Conservation (phyloP, 805 yeast species). For the Candida pini region DNA sequence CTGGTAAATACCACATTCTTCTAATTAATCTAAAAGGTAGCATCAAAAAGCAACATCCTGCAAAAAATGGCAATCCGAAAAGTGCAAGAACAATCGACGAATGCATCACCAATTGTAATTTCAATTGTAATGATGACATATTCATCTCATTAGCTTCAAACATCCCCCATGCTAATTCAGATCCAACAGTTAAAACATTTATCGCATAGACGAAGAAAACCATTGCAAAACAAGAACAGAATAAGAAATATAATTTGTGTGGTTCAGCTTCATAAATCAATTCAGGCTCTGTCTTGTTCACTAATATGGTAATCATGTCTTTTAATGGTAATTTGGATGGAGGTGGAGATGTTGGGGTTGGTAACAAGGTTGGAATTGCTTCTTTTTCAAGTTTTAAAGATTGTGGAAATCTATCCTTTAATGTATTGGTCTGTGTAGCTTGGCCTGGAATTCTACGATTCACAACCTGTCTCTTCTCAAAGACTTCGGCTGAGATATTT, state of each 20-base stretch:
- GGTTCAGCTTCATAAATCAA: constrained; percentile 80
- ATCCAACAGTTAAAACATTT: constrained; percentile 31
- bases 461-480: constrained; percentile 27
- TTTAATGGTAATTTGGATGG: constrained; percentile 56
- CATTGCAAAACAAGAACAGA: constrained; percentile 62
- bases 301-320: constrained; percentile 54
- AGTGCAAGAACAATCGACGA: constrained; percentile 30
- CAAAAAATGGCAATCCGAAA: constrained; percentile 37
- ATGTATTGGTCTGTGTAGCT: constrained; percentile 35
- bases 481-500: constrained; percentile 15
- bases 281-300: constrained; percentile 55
- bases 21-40: constrained; percentile 70
- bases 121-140: constrained; percentile 18
- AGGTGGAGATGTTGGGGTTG: constrained; percentile 73
- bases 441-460: constrained; percentile 54
- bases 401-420: constrained; percentile 56
- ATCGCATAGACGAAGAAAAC: constrained; percentile 66
- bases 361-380: constrained; percentile 58
- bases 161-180: constrained; percentile 20
- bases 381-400: constrained; percentile 59
- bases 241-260: constrained; percentile 67
- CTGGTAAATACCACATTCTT: constrained; percentile 70
- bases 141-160: constrained; percentile 28
- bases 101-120: constrained; percentile 22
- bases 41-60: constrained; percentile 36